Evolutionary conservation across 2,329 filamentous ascomycete species (phyloP), one percentile per base, ranked within the genome.

Genomic region (Coniochaeta ligniaria): DNA sequence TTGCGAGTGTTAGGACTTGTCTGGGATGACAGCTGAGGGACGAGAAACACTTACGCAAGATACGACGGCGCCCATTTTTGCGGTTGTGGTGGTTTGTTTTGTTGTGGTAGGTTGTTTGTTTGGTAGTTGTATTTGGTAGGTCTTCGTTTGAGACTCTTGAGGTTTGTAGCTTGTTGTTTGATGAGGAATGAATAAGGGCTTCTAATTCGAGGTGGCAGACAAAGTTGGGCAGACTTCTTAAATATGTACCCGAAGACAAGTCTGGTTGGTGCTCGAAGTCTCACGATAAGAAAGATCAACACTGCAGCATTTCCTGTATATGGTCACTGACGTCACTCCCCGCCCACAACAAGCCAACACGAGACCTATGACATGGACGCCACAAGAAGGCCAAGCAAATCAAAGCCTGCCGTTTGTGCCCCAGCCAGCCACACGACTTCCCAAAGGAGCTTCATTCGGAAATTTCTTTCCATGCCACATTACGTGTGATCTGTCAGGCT

Each of bases 11-110:
- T 56, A 56, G 52, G 3, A 3, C 2, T 50, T 68, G 60, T 66
- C 65, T 60, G 65, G 71, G 68, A 64, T n/a, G 55, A 12, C 5
- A 17, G 20, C 22, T 22, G 14, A 43, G 35, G 26, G 7, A 8
- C 16, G 45, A 55, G 50, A 12, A 14, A 20, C 35, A 83, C 89
- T 70, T 90, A 94, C 90, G 73, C 90, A 93, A 73, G 90, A 93
- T 66, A 92, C 80, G 70, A 95, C 87, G 75, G 88, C 90, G 78
- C 91, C 91, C 91, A 95, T 94, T 67, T 74, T 87, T 75, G 69
- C 59, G 63, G 45, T 62, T 60, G 45, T 59, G 43, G 59, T 26
- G 60, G 17, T n/a, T 47, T 47, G 43, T 47, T 47, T 22, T 47
- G 43, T 47, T 47, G 43, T 22, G 16, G 43, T 22, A 47, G 43